Conservation (phyloP, 129 eudicot species). For the Lactuca sativa region DNA sequence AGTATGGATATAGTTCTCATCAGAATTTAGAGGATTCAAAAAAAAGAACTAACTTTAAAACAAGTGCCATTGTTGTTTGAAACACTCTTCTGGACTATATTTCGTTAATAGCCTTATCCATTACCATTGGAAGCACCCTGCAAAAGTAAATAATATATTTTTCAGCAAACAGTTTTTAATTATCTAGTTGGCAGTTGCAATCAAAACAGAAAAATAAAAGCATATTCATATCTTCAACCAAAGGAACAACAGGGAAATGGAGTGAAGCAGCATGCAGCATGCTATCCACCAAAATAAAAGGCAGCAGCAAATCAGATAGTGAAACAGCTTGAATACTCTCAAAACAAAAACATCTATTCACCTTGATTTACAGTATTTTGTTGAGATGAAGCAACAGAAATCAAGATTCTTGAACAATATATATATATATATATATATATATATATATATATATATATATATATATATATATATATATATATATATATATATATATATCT, state of each 20-base stretch:
- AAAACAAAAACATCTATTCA: no score
- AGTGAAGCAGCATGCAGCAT: constrained; percentile 36
- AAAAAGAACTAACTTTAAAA: constrained; percentile 35
- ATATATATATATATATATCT: constrained; percentile 32
- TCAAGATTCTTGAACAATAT: background rate
- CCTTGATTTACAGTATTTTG: no score
- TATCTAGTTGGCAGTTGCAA: background rate
- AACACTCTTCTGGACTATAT: constrained; percentile 56
- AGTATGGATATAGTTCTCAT: no score
- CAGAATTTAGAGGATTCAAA: constrained; percentile 7
- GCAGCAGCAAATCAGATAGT: background rate
- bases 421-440: constrained; percentile 12
- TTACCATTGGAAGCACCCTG: constrained; percentile 55
- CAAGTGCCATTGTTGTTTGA: constrained; percentile 63
- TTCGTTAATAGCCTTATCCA: constrained; percentile 61
- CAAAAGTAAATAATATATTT: constrained; percentile 3
- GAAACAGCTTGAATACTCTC: no score
- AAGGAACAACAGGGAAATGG: constrained; percentile 21
- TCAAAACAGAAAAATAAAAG: no score
- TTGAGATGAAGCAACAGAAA: no score
- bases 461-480: no score
- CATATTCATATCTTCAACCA: background rate
- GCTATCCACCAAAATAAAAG: constrained; percentile 29
- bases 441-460: no score
- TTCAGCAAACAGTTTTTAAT: background rate